phyloP scores from a whole-genome alignment of 176 grass and related monocot species.

The Hordeum vulgare region MorexV3_pseudomolecules_assembly NC_058518.1:490180037-490180536 shows the following conservation, averaged over 20 bases:
- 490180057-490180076: too few relatives aligned
- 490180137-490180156: slow-evolving; percentile 89
- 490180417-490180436: neutral
- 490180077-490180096: too few relatives aligned
- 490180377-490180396: neutral
- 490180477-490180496: neutral
- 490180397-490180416: neutral
- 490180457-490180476: neutral
- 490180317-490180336: neutral
- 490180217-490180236: slow-evolving; percentile 62
- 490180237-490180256: slow-evolving; percentile 89
- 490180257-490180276: slow-evolving; percentile 54
- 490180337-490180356: neutral
- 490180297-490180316: neutral
- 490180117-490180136: neutral
- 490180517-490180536: neutral
- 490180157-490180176: slow-evolving; percentile 70
- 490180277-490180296: neutral
- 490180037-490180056: neutral
- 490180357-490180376: neutral
- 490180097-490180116: neutral
- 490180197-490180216: slow-evolving; percentile 91
- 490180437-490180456: neutral
- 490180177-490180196: slow-evolving; percentile 81
- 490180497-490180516: neutral